These are phyloP conservation scores for Neofusicoccum ribis DNA, from an alignment of 2,329 filamentous ascomycete genomes.

Conservation along the genomic window DNA sequence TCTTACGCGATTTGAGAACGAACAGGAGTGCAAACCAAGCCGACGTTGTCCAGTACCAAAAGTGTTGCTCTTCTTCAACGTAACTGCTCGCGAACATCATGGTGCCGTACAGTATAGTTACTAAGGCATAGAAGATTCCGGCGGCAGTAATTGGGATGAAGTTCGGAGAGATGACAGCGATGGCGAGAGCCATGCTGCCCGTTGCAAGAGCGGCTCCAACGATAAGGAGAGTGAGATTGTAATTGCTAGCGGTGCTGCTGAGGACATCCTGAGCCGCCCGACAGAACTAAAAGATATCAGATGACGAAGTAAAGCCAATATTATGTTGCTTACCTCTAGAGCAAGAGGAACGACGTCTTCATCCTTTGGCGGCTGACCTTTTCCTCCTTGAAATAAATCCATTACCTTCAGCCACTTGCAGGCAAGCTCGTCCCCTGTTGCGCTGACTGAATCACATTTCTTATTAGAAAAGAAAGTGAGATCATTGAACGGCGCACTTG, in stretches of 20 bases:
- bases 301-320: not conserved
- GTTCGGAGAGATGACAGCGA: conserved; percentile 32
- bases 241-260: conserved; percentile 90
- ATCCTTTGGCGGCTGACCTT: not conserved
- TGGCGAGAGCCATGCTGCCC: conserved; percentile 43
- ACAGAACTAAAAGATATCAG: conserved; percentile 1
- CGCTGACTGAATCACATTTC: conserved; percentile 24
- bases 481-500: conserved; percentile 51
- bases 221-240: conserved; percentile 67
- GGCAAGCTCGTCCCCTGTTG: conserved; percentile 50
- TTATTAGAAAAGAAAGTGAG: conserved; percentile 15
- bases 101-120: conserved; percentile 60
- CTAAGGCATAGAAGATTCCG: conserved; percentile 39
- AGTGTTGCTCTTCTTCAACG: conserved; percentile 97
- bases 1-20: conserved; percentile 29
- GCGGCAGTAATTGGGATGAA: conserved; percentile 52
- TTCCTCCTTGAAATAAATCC: not conserved
- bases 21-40: conserved; percentile 63
- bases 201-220: conserved; percentile 46
- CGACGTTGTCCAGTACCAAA: conserved; percentile 90
- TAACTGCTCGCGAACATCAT: conserved; percentile 99
- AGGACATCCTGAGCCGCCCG: conserved; percentile 69
- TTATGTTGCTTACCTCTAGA: conserved; percentile 33
- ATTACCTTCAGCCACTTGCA: conserved; percentile 64
- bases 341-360: not conserved